Conservation (phyloP, 2,329 filamentous ascomycete species). For the Aspergillus unguis region DNA sequence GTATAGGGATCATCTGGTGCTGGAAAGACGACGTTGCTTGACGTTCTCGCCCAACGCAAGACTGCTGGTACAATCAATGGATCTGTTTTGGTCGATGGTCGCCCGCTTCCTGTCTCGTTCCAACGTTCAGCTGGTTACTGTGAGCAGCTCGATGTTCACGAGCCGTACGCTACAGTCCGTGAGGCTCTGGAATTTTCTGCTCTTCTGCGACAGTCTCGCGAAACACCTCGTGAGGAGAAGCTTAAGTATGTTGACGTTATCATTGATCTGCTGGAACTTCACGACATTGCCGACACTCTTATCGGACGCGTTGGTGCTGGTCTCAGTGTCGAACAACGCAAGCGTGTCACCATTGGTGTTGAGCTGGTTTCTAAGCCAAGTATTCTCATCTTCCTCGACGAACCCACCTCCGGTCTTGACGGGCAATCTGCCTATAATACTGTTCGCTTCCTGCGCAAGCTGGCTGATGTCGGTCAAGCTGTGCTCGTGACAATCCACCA, state of each 20-base stretch:
- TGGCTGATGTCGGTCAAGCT: conserved; percentile 62
- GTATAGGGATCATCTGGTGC: conserved; percentile 65
- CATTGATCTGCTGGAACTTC: conserved; percentile 61
- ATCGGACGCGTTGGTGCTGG: conserved; percentile 46
- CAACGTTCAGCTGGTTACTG: conserved; percentile 67
- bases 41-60: conserved; percentile 70
- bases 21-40: conserved; percentile 71
- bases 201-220: conserved; percentile 56
- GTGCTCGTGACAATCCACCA: conserved; percentile 71
- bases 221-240: conserved; percentile 56
- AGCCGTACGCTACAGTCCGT: conserved; percentile 62
- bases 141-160: conserved; percentile 67
- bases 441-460: conserved; percentile 63
- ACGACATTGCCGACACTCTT: conserved; percentile 62
- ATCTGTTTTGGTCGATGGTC: conserved; percentile 65
- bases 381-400: conserved; percentile 66
- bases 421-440: conserved; percentile 65
- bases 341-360: conserved; percentile 68
- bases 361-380: conserved; percentile 67
- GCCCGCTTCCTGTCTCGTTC: conserved; percentile 58
- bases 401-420: conserved; percentile 67
- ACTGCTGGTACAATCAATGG: conserved; percentile 60
- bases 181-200: conserved; percentile 67
- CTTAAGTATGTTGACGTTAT: conserved; percentile 63
- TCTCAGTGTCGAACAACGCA: conserved; percentile 63